A percentile compares a stretch with the other conserved stretches of the same genome.
Conservation (phyloP, 2,329 filamentous ascomycete genomes). For the Xylariales sp. region DNA sequence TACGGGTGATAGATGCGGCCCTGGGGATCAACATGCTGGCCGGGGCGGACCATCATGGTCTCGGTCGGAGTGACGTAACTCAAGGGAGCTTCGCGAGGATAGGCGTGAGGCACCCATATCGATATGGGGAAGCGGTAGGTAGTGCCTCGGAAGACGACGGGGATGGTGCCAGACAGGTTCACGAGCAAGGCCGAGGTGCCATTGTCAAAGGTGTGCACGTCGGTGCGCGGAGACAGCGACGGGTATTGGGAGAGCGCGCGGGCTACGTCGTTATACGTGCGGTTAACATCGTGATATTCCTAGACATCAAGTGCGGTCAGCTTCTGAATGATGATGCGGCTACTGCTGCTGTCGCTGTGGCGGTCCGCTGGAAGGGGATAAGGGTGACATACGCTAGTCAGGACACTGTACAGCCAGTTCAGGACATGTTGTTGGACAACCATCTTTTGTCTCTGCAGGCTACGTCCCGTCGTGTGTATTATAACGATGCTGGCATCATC, state of each 20-base stretch:
- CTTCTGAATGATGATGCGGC: slow-evolving; percentile 1
- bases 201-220: slow-evolving; percentile 93
- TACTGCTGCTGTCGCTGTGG: too few species aligned
- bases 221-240: slow-evolving; percentile 78
- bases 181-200: slow-evolving; percentile 83
- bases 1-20: slow-evolving; percentile 96
- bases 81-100: slow-evolving; percentile 80
- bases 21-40: slow-evolving; percentile 91
- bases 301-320: slow-evolving; percentile 31
- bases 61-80: slow-evolving; percentile 85
- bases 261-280: slow-evolving; percentile 88
- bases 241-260: slow-evolving; percentile 75
- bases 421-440: slow-evolving; percentile 84
- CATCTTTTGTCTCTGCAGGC: slow-evolving; percentile 34
- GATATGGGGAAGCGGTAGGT: slow-evolving; percentile 89
- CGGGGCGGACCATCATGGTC: slow-evolving; percentile 84
- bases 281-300: slow-evolving; percentile 92
- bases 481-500: too few species aligned
- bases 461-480: too few species aligned
- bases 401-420: slow-evolving; percentile 91
- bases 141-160: slow-evolving; percentile 84
- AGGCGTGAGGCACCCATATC: slow-evolving; percentile 89
- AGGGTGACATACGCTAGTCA: slow-evolving; percentile 61
- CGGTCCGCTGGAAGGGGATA: slow-evolving; percentile 1
- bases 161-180: slow-evolving; percentile 80